Percentiles rank a stretch among this genome's conserved stretches.
Evolutionary conservation across 78 protist species (phyloP).

Genomic region (Isochrysis galbana): DNA sequence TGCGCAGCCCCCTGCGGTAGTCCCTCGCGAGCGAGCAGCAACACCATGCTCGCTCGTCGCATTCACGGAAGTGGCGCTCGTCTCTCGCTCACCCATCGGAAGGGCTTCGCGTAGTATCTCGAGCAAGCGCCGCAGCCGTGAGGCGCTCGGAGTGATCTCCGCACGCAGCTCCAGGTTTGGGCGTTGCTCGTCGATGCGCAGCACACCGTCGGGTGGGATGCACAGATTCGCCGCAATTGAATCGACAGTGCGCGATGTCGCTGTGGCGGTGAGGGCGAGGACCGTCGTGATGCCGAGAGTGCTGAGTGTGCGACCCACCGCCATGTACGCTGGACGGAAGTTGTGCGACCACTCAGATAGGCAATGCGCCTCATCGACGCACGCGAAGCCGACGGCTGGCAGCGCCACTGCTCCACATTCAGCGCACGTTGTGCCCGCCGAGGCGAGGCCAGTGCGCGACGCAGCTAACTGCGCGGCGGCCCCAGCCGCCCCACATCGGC

Average conservation of each 20-base stretch:
- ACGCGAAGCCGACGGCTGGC: conserved; percentile 52
- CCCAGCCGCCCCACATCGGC: neutral
- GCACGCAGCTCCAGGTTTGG: neutral
- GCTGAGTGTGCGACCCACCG: neutral
- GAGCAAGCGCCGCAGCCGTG: neutral
- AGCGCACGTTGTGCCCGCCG: neutral
- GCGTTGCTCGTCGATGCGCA: neutral
- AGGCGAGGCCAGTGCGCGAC: neutral
- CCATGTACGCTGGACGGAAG: conserved; percentile 68
- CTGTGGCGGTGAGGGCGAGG: conserved; percentile 79
- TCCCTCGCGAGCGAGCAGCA: no score
- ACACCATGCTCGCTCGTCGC: no score
- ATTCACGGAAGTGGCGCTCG: no score
- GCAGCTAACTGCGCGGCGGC: neutral
- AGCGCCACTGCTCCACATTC: neutral
- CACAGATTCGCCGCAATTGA: conserved; percentile 26
- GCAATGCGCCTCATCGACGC: conserved; percentile 90
- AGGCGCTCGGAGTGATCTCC: neutral
- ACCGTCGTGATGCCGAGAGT: neutral
- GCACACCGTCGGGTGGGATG: neutral
- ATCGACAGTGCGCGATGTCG: conserved; percentile 45
- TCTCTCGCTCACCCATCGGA: neutral
- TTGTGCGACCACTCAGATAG: conserved; percentile 87
- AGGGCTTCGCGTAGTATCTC: neutral
- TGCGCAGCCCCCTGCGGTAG: no score